Evolutionary conservation across 495 filamentous ascomycete genomes (phyloP).

Genomic region (Tuber umbilicatum): DNA sequence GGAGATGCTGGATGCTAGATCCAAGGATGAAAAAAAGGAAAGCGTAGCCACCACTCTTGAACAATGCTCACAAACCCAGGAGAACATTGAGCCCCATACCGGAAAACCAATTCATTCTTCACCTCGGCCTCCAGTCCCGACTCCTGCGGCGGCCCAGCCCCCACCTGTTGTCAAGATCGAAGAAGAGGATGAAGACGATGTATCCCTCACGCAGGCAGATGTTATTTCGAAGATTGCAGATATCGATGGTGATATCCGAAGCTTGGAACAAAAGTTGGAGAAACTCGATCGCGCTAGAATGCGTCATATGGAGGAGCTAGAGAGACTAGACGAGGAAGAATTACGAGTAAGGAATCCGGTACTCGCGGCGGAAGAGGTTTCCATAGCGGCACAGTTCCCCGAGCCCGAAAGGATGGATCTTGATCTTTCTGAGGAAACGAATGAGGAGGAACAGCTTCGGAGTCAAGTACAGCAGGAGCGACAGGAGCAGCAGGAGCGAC

Average conservation of each 20-base stretch:
- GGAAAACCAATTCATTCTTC: slow-evolving; percentile 8
- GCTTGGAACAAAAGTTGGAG: slow-evolving; percentile 20
- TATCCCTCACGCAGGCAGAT: slow-evolving; percentile 35
- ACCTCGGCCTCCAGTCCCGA: slow-evolving; percentile 2
- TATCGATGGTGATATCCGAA: slow-evolving; percentile 33
- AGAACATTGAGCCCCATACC: slow-evolving; percentile 13
- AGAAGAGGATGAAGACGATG: slow-evolving; percentile 39
- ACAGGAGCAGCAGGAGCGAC: slow-evolving; percentile 31
- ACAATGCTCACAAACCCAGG: slow-evolving; percentile 9
- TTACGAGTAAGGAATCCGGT: slow-evolving; percentile 17
- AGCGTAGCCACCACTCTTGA: slow-evolving; percentile 19
- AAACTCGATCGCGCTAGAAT: slow-evolving; percentile 25
- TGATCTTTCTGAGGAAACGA: slow-evolving; percentile 10
- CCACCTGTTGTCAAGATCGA: slow-evolving; percentile 30
- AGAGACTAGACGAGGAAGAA: slow-evolving; percentile 21
- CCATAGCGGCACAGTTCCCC: slow-evolving; percentile 22
- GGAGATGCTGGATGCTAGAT: slow-evolving; percentile 29
- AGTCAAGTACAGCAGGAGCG: slow-evolving; percentile 23
- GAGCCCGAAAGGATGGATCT: slow-evolving; percentile 6
- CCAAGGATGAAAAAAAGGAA: slow-evolving; percentile 32
- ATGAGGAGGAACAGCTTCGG: slow-evolving; percentile 28
- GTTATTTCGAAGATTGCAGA: slow-evolving; percentile 36
- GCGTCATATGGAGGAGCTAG: slow-evolving; percentile 23
- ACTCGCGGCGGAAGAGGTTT: slow-evolving; percentile 4
- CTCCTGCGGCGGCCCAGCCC: slow-evolving; percentile 8